Conservation (phyloP, 2,329 filamentous ascomycete species). For the Botryotinia narcissicola region DNA sequence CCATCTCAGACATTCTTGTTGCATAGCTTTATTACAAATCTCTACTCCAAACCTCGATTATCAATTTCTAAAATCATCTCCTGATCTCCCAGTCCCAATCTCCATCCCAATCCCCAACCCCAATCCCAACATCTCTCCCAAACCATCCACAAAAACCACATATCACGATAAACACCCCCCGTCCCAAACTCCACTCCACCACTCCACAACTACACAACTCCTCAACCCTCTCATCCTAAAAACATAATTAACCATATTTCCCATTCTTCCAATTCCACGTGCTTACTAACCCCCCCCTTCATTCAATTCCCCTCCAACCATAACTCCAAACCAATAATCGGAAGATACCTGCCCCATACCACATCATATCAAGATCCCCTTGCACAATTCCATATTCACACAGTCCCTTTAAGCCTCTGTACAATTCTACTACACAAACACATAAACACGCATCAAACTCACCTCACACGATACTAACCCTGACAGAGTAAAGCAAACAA, state of each 20-base stretch:
- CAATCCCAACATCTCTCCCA: not conserved
- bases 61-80: too few relatives aligned
- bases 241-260: accelerated
- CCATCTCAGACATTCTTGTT: not conserved
- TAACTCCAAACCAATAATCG: too few relatives aligned
- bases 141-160: not conserved
- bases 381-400: too few relatives aligned
- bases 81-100: not conserved
- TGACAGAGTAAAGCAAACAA: too few relatives aligned
- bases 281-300: not conserved
- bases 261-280: not conserved
- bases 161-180: not conserved
- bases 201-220: not conserved
- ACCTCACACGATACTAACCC: too few relatives aligned
- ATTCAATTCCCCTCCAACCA: too few relatives aligned
- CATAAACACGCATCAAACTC: too few relatives aligned
- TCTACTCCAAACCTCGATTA: not conserved
- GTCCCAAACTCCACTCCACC: too few relatives aligned
- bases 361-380: too few relatives aligned
- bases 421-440: too few relatives aligned
- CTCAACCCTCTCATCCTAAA: not conserved
- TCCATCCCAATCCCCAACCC: not conserved
- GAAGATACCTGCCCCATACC: too few relatives aligned
- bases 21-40: not conserved
- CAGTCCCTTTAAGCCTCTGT: too few relatives aligned